Percentiles rank a stretch among this genome's conserved stretches.
Conservation (phyloP, 768 basidiomycete genomes). For the Tricholoma flavovirens region DNA sequence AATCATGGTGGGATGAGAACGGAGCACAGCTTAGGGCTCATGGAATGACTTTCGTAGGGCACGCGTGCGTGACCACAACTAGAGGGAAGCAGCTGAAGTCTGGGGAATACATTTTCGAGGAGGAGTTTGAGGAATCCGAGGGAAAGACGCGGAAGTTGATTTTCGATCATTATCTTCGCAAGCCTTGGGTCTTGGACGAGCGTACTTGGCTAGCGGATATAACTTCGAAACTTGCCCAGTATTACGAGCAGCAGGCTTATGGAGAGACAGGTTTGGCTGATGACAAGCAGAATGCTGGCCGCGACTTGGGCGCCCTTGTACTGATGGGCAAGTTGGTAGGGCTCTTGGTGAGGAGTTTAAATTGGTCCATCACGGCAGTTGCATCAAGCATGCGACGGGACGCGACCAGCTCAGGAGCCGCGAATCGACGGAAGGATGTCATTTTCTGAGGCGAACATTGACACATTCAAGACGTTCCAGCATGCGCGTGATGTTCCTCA, state of each 20-base stretch:
- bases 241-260: slow-evolving; percentile 3
- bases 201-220: slow-evolving; percentile 3
- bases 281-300: background rate
- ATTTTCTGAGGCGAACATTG: too few species aligned
- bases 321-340: background rate
- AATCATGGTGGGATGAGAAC: slow-evolving; percentile 30
- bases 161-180: background rate
- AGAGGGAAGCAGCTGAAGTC: slow-evolving; percentile 13
- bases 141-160: slow-evolving; percentile 8
- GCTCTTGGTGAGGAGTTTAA: background rate
- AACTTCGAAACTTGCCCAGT: background rate
- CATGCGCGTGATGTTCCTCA: too few species aligned
- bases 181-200: slow-evolving; percentile 6
- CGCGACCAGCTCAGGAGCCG: background rate
- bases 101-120: slow-evolving; percentile 15
- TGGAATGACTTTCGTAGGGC: slow-evolving; percentile 28
- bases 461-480: too few species aligned
- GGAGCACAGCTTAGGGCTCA: slow-evolving; percentile 19
- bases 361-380: background rate
- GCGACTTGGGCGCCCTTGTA: background rate
- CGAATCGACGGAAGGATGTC: background rate
- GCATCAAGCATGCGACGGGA: background rate
- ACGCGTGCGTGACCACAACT: slow-evolving; percentile 26
- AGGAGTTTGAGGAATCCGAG: slow-evolving; percentile 16
- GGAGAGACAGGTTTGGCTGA: background rate